phyloP scores from a whole-genome alignment of 768 basidiomycete species.

The Rhodotorula kratochvilovae region DNA sequence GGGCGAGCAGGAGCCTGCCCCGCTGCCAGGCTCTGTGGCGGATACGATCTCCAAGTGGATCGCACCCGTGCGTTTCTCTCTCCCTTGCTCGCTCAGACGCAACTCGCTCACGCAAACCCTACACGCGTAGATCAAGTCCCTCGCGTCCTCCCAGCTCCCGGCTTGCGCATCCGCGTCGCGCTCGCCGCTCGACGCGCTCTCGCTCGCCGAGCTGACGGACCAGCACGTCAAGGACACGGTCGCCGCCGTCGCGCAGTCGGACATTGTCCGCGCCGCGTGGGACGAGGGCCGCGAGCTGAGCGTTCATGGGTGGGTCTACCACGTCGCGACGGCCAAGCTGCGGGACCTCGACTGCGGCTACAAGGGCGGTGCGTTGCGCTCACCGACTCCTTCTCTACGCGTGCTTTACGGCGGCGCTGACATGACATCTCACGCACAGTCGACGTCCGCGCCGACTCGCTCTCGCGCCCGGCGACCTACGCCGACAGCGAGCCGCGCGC shows the following conservation, averaged over 20 bases:
- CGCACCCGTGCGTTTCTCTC: slow-evolving; percentile 14
- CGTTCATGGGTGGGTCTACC: slow-evolving; percentile 38
- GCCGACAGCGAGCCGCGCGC: slow-evolving; percentile 17
- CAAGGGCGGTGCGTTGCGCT: slow-evolving; percentile 16
- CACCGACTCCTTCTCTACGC: neutral
- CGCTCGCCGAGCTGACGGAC: slow-evolving; percentile 33
- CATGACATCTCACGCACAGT: slow-evolving; percentile 1
- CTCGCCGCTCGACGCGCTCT: slow-evolving; percentile 13
- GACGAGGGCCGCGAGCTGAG: slow-evolving; percentile 26
- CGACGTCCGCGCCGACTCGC: slow-evolving; percentile 19
- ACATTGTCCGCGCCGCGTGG: slow-evolving; percentile 34
- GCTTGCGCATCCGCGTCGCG: neutral
- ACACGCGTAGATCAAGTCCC: slow-evolving; percentile 28
- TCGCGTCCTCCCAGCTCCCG: slow-evolving; percentile 24
- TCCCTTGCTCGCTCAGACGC: neutral
- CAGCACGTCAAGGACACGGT: slow-evolving; percentile 31
- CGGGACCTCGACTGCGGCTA: slow-evolving; percentile 36
- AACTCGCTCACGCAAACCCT: too few species aligned
- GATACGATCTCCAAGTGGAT: slow-evolving; percentile 37
- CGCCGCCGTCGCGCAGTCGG: slow-evolving; percentile 9
- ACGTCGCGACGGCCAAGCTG: slow-evolving; percentile 36
- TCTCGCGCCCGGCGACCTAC: slow-evolving; percentile 31
- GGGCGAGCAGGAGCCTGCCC: neutral
- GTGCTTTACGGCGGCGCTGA: too few species aligned
- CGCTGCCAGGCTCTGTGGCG: slow-evolving; percentile 10